phyloP scores from a whole-genome alignment of 2,329 filamentous ascomycete genomes.

The Trichoderma asperellum region DNA sequence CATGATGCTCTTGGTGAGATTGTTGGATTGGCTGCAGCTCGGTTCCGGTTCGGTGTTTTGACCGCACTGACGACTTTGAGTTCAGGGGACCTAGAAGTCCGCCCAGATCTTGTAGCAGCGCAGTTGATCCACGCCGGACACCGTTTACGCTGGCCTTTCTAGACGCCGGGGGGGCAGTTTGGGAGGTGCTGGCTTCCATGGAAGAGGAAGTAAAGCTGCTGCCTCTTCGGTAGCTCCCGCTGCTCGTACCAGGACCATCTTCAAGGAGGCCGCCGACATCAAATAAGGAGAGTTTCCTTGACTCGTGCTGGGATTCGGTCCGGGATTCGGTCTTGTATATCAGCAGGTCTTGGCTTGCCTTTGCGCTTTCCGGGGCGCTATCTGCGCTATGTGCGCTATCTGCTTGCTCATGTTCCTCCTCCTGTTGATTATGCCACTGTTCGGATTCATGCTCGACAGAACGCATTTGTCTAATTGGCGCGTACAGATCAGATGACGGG shows the following conservation, averaged over 20 bases:
- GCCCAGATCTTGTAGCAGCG: slow-evolving; percentile 62
- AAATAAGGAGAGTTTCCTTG: slow-evolving; percentile 71
- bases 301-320: slow-evolving; percentile 30
- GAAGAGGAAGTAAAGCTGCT: slow-evolving; percentile 48
- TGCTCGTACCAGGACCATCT: slow-evolving; percentile 42
- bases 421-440: slow-evolving; percentile 37
- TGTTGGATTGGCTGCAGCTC: slow-evolving; percentile 54
- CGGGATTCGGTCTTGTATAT: slow-evolving; percentile 30
- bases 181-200: slow-evolving; percentile 45
- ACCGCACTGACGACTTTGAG: slow-evolving; percentile 37
- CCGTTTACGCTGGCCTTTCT: slow-evolving; percentile 51
- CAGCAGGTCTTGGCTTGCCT: slow-evolving; percentile 53
- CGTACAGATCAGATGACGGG: slow-evolving; percentile 38
- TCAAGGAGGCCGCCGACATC: slow-evolving; percentile 80
- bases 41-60: slow-evolving; percentile 43
- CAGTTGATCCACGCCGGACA: slow-evolving; percentile 58
- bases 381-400: background rate
- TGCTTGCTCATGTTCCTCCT: slow-evolving; percentile 45
- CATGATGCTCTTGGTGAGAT: slow-evolving; percentile 42
- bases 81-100: slow-evolving; percentile 59
- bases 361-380: slow-evolving; percentile 24
- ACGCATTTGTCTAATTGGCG: slow-evolving; percentile 43
- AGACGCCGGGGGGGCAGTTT: slow-evolving; percentile 47
- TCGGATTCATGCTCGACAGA: slow-evolving; percentile 46
- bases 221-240: slow-evolving; percentile 43